A percentile compares a stretch with the other conserved stretches of the same genome.
These are phyloP conservation scores for Wickerhamomyces pijperi DNA, from an alignment of 805 yeast species.

Conservation along the genomic window DNA sequence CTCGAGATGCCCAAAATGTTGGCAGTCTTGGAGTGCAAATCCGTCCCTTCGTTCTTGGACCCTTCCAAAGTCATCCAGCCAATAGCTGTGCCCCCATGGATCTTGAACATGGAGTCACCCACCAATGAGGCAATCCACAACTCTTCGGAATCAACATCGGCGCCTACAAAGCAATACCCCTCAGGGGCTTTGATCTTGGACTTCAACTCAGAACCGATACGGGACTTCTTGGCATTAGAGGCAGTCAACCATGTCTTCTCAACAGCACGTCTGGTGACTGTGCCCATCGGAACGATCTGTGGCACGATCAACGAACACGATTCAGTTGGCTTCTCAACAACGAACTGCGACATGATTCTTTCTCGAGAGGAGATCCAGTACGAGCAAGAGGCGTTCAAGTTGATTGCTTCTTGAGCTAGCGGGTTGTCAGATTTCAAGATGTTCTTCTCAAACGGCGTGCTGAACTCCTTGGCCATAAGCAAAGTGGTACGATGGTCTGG, in stretches of 20 bases:
- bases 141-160: constrained; percentile 98
- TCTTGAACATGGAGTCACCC: constrained; percentile 80
- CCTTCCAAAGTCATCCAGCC: constrained; percentile 99
- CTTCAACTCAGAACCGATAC: constrained; percentile 91
- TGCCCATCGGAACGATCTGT: constrained; percentile 83
- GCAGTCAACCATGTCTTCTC: constrained; percentile 98
- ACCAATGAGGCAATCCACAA: constrained; percentile 94
- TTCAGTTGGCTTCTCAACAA: constrained; percentile 38
- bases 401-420: constrained; percentile 66
- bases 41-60: constrained; percentile 82
- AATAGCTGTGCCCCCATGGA: constrained; percentile 93
- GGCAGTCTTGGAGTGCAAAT: constrained; percentile 90
- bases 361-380: constrained; percentile 92
- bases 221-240: constrained; percentile 73
- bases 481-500: constrained; percentile 60
- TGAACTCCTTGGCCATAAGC: constrained; percentile 67
- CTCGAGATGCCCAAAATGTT: constrained; percentile 78
- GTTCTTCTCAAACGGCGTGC: constrained; percentile 63
- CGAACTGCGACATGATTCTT: constrained; percentile 76
- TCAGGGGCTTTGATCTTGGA: constrained; percentile 77
- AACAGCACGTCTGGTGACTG: constrained; percentile 91
- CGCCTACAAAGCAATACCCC: constrained; percentile 91
- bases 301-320: constrained; percentile 56
- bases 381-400: constrained; percentile 68
- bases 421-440: constrained; percentile 58